These are phyloP conservation scores for Euptelea pleiosperma DNA, from an alignment of 164 flowering plant genomes.

Conservation along the genomic window DNA sequence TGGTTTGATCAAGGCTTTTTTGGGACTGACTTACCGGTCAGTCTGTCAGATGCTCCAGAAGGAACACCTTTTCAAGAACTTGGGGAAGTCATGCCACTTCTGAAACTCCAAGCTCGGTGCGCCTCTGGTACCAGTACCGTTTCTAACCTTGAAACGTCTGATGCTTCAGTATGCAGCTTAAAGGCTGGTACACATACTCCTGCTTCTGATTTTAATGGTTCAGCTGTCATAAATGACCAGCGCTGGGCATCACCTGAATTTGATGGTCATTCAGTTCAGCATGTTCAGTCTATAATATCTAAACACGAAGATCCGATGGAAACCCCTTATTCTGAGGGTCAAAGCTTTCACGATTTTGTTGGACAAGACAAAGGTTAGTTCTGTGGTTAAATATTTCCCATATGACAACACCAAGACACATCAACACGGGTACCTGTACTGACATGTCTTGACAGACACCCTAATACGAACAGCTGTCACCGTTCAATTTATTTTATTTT, in stretches of 20 bases:
- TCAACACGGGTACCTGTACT: too few relatives aligned
- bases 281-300: slow-evolving; percentile 26
- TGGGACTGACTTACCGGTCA: slow-evolving; percentile 77
- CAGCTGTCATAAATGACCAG: slow-evolving; percentile 13
- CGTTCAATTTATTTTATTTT: too few relatives aligned
- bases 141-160: slow-evolving; percentile 29
- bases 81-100: slow-evolving; percentile 79
- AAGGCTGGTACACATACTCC: slow-evolving; percentile 26
- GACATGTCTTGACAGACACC: too few relatives aligned
- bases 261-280: slow-evolving; percentile 28
- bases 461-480: too few relatives aligned
- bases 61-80: slow-evolving; percentile 65
- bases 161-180: slow-evolving; percentile 29
- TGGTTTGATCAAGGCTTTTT: slow-evolving; percentile 96
- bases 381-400: too few relatives aligned
- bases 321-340: slow-evolving; percentile 37
- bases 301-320: slow-evolving; percentile 30
- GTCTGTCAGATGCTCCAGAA: slow-evolving; percentile 75
- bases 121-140: slow-evolving; percentile 20
- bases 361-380: slow-evolving; percentile 59
- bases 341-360: slow-evolving; percentile 39
- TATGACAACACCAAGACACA: too few relatives aligned
- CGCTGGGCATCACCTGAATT: slow-evolving; percentile 26
- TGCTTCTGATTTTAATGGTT: slow-evolving; percentile 24
- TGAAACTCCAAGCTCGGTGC: slow-evolving; percentile 31